A percentile compares a stretch with the other conserved stretches of the same genome.
Evolutionary conservation across 768 basidiomycete species (phyloP).

Genomic region (Mycena pura): DNA sequence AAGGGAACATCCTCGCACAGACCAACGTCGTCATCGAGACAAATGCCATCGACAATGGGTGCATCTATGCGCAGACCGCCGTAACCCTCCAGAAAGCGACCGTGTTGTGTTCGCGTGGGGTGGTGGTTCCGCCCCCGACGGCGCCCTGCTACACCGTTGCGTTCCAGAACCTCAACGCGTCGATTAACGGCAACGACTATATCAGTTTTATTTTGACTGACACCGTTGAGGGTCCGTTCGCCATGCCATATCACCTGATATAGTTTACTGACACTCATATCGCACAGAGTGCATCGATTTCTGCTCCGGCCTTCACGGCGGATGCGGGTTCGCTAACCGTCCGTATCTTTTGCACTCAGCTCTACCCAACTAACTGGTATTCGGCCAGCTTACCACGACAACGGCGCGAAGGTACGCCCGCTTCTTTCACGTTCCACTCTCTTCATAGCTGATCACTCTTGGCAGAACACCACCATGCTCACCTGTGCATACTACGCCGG

Average conservation of each 20-base stretch:
- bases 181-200: conserved; percentile 18
- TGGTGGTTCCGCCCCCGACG: not conserved
- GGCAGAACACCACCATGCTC: conserved; percentile 12
- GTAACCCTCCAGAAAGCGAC: conserved; percentile 5
- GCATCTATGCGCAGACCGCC: not conserved
- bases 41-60: not conserved
- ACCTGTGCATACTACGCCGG: conserved; percentile 19
- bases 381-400: conserved; percentile 1
- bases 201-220: conserved; percentile 19
- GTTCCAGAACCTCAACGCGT: conserved; percentile 15
- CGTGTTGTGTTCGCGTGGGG: not conserved
- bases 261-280: not conserved
- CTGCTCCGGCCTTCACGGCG: conserved; percentile 11
- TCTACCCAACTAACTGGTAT: not conserved
- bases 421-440: not conserved
- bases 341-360: not conserved
- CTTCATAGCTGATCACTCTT: not conserved
- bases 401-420: not conserved
- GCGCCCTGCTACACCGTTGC: conserved; percentile 2
- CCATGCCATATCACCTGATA: not conserved
- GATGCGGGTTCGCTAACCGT: conserved; percentile 21
- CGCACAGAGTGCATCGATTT: conserved; percentile 15
- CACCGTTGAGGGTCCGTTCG: conserved; percentile 19
- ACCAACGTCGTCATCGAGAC: not conserved
- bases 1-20: conserved; percentile 9